Base-by-base conservation (phyloP, 441 rosid species). In the Brassica hybrid region DNA sequence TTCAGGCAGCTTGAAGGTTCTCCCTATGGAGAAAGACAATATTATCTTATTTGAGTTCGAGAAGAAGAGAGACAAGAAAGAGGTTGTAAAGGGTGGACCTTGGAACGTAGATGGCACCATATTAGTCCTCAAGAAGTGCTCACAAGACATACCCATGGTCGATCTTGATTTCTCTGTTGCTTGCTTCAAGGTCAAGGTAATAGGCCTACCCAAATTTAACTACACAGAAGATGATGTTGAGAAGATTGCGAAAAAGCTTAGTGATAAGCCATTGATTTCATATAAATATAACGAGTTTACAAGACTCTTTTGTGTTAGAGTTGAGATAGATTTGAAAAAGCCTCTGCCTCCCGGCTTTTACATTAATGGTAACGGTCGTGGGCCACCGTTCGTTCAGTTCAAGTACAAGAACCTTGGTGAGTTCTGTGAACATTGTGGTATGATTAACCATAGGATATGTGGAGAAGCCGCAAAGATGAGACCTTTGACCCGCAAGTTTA, bases 111-210 rank as follows among this genome's bases (percentile, higher is more conserved):
- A 61, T 30, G 65, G 65, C 7, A n/a, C 34, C 19, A 7, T 61
- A 61, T 61, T 61, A 27, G 41, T 61, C 41, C 19, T 61, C 41
- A 61, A 61, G 17, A 6, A 61, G n/a, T 61, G 19, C 41, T 1
- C 65, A n/a, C 41, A 30, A 61, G 41, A 27, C 65, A 27, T 61
- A 6, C n/a, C 41, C 19, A 27, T n/a, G 19, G 41, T 17, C 12
- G 41, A 30, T 27, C n/a, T 61, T 27, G 65, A 61, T 61, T 61
- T 61, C 65, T 61, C 65, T n/a, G 41, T n/a, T 30, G 65, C 65
- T 61, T 27, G 41, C 65, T 61, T 27, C 19, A 27, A 17, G 41
- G 41, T 61, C 65, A 61, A 61, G 65, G 65, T 61, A 61, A 30
- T 61, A 61, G 65, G 65, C 41, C 12, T 61, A 9, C 41, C 65